These are phyloP conservation scores for Rutidosis leptorrhynchoides DNA, from an alignment of 129 eudicot genomes.

Conservation along the genomic window DNA sequence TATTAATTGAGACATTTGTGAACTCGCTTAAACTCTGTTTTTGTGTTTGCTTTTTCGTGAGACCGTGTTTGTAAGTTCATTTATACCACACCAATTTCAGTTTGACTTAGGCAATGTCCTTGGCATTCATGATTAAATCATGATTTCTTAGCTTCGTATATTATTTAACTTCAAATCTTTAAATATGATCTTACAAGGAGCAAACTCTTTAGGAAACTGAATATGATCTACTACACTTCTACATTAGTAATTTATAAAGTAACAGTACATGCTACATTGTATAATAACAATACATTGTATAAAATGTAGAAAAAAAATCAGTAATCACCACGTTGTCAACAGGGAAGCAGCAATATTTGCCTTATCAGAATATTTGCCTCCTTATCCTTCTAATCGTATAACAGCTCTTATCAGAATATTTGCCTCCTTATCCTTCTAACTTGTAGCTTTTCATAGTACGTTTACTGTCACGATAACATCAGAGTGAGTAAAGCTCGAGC, in stretches of 20 bases:
- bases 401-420: slow-evolving; percentile 32
- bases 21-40: slow-evolving; percentile 17
- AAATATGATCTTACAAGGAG: too few relatives aligned
- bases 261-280: too few relatives aligned
- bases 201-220: too few relatives aligned
- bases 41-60: neutral
- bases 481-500: slow-evolving; percentile 35
- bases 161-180: neutral
- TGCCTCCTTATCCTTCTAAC: slow-evolving; percentile 28
- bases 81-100: neutral
- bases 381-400: slow-evolving; percentile 36
- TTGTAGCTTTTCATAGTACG: slow-evolving; percentile 29
- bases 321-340: slow-evolving; percentile 17
- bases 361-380: slow-evolving; percentile 29
- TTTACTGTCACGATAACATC: slow-evolving; percentile 22
- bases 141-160: neutral
- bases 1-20: slow-evolving; percentile 20
- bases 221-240: too few relatives aligned
- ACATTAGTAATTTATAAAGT: too few relatives aligned
- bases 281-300: too few relatives aligned
- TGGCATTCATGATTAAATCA: neutral
- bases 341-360: slow-evolving; percentile 24
- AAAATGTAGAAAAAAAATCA: too few relatives aligned
- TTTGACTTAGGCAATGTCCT: neutral
- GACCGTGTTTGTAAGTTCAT: slow-evolving; percentile 25